Base-by-base conservation (phyloP, 2,329 filamentous ascomycete genomes). In the Neophaeococcomyces aloes region DNA sequence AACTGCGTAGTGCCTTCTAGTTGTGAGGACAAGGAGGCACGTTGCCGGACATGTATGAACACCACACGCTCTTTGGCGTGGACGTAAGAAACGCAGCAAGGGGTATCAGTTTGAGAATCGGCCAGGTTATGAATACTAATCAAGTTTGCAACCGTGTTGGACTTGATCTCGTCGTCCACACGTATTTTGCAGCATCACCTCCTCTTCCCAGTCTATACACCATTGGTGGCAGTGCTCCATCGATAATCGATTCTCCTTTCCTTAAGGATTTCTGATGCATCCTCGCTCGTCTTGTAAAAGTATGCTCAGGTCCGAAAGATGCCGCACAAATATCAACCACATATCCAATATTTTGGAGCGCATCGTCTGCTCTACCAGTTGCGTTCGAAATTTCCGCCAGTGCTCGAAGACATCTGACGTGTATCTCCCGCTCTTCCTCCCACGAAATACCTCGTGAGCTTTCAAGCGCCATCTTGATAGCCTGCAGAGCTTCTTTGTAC, bases 211-310 rank as follows among this genome's bases (percentile, higher is more conserved):
- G 33, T 23, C 53, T 41, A 42, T 55, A 55, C 8, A 55, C 53
- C 50, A 53, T 52, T 7, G 51, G 51, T 34, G 53, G 53, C 31
- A 55, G 48, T 5, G 49, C 46, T 17, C 46, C 45, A 7, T 50
- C 48, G 8, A 19, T 41, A 8, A 46, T 34, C 2, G 42, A 35
- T 29, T 51, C 48, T 23, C 51, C 53, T 32, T 53, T 53, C 17
- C 45, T 31, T 14, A 53, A 48, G 10, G 53, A 51, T 42, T 55
- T 55, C 29, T 50, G 48, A 42, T 55, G 53, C 53, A 53, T 51
- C 38, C 42, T 51, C 29, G 53, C 53, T 30, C 53, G 40, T 30
- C 47, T 49, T 21, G 48, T 53, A 41, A 55, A 55, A 13, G 51
- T 47, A 30, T 55, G 53, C 18, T 55, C 51, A 11, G 51, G 46